phyloP scores from a whole-genome alignment of 768 basidiomycete species.

The Heimioporus sp. region DNA sequence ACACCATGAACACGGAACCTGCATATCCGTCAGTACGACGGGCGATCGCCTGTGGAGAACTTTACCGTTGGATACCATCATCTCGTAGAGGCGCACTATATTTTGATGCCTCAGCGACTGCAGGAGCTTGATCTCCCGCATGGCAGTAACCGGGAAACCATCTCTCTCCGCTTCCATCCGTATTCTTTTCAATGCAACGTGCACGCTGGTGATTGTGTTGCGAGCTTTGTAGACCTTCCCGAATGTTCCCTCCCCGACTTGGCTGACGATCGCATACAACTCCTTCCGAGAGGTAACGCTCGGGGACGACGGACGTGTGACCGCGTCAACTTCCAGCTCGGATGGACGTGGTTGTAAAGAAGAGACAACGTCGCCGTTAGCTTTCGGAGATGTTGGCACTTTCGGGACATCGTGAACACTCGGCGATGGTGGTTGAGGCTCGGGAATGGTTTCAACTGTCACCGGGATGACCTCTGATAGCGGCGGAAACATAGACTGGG shows the following conservation, averaged over 20 bases:
- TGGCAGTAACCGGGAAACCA: conserved; percentile 98
- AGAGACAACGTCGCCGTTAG: conserved; percentile 21
- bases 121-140: conserved; percentile 97
- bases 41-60: background rate
- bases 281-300: conserved; percentile 41
- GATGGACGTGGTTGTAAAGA: conserved; percentile 15
- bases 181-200: conserved; percentile 94
- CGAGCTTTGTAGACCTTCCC: conserved; percentile 97
- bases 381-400: conserved; percentile 22
- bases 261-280: conserved; percentile 82
- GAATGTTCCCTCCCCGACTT: conserved; percentile 98
- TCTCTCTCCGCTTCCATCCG: conserved; percentile 97
- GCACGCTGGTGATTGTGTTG: conserved; percentile 69
- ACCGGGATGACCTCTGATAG: conserved; percentile 11
- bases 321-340: conserved; percentile 23
- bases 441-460: conserved; percentile 7
- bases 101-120: conserved; percentile 90
- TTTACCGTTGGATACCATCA: conserved; percentile 97
- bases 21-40: conserved; percentile 10
- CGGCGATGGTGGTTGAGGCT: conserved; percentile 18
- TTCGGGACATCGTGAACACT: conserved; percentile 19
- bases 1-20: conserved; percentile 99
- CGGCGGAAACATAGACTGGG: background rate
- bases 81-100: conserved; percentile 87
- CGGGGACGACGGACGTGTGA: conserved; percentile 29